Conservation (phyloP, 2,329 filamentous ascomycete genomes). For the Ophiocordyceps camponoti-floridani region DNA sequence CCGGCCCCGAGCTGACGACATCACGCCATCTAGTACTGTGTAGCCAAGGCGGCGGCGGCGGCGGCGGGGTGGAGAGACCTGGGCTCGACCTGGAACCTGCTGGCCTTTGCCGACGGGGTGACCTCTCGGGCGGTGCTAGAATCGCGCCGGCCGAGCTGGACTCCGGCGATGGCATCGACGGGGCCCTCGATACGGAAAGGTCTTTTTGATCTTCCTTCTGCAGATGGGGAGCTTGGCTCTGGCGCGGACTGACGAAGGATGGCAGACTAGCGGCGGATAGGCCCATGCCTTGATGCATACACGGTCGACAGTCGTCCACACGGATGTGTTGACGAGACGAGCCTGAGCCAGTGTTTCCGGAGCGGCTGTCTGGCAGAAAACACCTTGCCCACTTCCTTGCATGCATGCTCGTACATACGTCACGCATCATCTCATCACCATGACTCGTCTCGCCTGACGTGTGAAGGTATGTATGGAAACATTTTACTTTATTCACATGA, state of each 20-base stretch:
- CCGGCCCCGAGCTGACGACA: not conserved
- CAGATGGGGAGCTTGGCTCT: not conserved
- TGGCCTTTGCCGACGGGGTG: not conserved
- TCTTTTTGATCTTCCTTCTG: not conserved
- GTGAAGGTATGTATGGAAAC: no score
- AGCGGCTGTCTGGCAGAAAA: not conserved
- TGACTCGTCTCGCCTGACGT: not conserved
- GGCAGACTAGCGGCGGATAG: not conserved
- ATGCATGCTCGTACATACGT: not conserved
- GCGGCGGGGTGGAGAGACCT: not conserved
- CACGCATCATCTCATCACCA: no score
- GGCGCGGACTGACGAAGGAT: not conserved
- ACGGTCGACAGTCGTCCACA: not conserved
- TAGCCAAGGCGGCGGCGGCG: no score
- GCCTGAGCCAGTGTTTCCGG: no score
- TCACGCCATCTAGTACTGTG: not conserved
- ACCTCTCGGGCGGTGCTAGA: not conserved
- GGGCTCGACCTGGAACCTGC: not conserved
- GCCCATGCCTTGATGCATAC: not conserved
- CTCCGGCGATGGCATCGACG: not conserved
- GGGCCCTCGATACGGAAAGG: not conserved
- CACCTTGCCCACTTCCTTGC: not conserved
- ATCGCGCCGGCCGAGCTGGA: not conserved
- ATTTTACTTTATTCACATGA: no score
- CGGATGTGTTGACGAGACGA: not conserved